phyloP scores from a whole-genome alignment of 768 basidiomycete genomes.

The Lactarius sanguifluus region DNA sequence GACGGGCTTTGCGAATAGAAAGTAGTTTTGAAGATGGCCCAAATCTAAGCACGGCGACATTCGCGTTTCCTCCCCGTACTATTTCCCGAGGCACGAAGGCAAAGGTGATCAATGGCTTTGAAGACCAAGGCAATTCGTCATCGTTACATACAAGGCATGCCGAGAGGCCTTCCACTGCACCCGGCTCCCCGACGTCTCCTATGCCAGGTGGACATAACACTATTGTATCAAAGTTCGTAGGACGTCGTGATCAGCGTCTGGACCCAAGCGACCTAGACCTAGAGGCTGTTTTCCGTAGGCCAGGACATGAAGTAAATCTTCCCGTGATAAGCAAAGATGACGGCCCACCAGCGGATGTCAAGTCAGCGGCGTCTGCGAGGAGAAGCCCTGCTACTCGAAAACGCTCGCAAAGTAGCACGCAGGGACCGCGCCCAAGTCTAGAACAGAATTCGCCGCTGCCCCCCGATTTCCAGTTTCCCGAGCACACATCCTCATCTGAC shows the following conservation, averaged over 20 bases:
- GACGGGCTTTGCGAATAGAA: constrained; percentile 37
- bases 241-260: constrained; percentile 17
- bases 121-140: constrained; percentile 11
- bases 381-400: constrained; percentile 19
- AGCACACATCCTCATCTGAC: constrained; percentile 27
- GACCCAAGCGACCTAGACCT: constrained; percentile 7
- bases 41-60: constrained; percentile 49
- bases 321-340: constrained; percentile 6
- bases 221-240: not conserved
- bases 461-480: constrained; percentile 42
- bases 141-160: not conserved
- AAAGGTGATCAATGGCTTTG: constrained; percentile 8
- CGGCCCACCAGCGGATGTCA: not conserved
- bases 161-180: not conserved
- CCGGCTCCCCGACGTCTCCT: constrained; percentile 7
- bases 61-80: constrained; percentile 51
- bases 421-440: constrained; percentile 8
- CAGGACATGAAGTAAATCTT: constrained; percentile 10
- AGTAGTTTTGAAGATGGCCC: constrained; percentile 42
- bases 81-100: constrained; percentile 32
- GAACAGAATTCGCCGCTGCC: constrained; percentile 16
- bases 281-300: constrained; percentile 2
- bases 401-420: constrained; percentile 20
- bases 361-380: constrained; percentile 5
- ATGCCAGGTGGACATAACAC: not conserved